A percentile compares a stretch with the other conserved stretches of the same genome.
Evolutionary conservation across 1,139 yeast genomes (phyloP).

Genomic region (Williopsis jadinii): DNA sequence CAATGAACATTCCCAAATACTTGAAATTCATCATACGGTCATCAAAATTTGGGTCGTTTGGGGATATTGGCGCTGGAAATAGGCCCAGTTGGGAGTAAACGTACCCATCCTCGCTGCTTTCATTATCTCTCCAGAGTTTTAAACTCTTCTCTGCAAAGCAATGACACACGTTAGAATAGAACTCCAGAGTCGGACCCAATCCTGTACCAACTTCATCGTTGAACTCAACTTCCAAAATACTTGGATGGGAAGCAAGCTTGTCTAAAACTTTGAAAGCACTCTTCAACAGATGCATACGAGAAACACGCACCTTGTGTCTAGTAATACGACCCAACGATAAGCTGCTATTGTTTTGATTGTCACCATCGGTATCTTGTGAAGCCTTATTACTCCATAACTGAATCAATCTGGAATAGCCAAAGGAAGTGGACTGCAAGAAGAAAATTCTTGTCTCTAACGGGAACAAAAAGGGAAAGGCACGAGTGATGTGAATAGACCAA

Average conservation of each 20-base stretch:
- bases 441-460: constrained; percentile 77
- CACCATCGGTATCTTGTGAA: constrained; percentile 31
- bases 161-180: constrained; percentile 74
- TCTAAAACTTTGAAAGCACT: constrained; percentile 79
- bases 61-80: constrained; percentile 63
- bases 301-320: constrained; percentile 74
- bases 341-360: constrained; percentile 4
- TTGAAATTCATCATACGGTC: constrained; percentile 49
- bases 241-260: constrained; percentile 72
- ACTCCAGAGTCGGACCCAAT: constrained; percentile 91
- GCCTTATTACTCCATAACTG: constrained; percentile 66
- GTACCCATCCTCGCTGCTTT: constrained; percentile 31
- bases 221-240: constrained; percentile 80
- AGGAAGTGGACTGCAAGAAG: constrained; percentile 82
- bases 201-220: constrained; percentile 96
- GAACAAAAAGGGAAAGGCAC: constrained; percentile 72
- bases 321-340: constrained; percentile 66
- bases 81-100: constrained; percentile 45
- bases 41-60: constrained; percentile 31
- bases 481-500: constrained; percentile 74
- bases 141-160: constrained; percentile 57
- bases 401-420: constrained; percentile 82
- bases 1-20: constrained; percentile 75
- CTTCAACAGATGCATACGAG: constrained; percentile 63
- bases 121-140: constrained; percentile 63